Base-by-base conservation (phyloP, 257 asterid species). In the Solanum neorickii region DNA sequence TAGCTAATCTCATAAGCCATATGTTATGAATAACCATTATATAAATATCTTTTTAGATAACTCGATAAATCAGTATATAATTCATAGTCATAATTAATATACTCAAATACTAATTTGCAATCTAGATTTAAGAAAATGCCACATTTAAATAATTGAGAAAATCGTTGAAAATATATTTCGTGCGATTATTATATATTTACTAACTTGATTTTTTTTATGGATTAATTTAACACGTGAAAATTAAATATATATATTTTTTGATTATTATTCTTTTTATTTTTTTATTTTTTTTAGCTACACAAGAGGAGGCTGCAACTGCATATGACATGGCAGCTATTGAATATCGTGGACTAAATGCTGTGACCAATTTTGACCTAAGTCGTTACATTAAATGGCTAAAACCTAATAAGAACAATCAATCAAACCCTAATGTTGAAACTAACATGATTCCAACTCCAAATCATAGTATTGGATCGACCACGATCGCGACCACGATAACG, bases 311-410 rank as follows among this genome's bases (percentile, higher is more conserved):
- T 47, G 98, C 98, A 5, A 87, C 94, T 11, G 98, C 98, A 31
- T 95, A 95, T 60, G 98, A 95, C 89, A 94, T 93, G 97, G 98
- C 98, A 44, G 98, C 98, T 5, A 94, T 94, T 7, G 98, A 95
- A 60, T 95, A 94, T 46, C 95, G 98, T 86, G 98, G 98, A 20
- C 92, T 94, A 18, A 93, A 94, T 9, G 98, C 98, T 2, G 98
- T 95, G 85, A 95, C 98, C 25, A 95, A 95, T 70, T 95, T 95
- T 33, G 98, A 95, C 33, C 95, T 95, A 1, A 94, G 98, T 52
- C 96, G 97, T 65, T 95, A 95, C 92, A 95, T 95, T 77, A 95
- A 95, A 92, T 94, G 98, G 97, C 88, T 95, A 46, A 90, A 91
- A 85, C 97, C 98, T 6, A 27, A 82, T 4, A 56, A 5, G 39